Conservation (phyloP, 2,329 filamentous ascomycete species). For the Endothia cerciana region DNA sequence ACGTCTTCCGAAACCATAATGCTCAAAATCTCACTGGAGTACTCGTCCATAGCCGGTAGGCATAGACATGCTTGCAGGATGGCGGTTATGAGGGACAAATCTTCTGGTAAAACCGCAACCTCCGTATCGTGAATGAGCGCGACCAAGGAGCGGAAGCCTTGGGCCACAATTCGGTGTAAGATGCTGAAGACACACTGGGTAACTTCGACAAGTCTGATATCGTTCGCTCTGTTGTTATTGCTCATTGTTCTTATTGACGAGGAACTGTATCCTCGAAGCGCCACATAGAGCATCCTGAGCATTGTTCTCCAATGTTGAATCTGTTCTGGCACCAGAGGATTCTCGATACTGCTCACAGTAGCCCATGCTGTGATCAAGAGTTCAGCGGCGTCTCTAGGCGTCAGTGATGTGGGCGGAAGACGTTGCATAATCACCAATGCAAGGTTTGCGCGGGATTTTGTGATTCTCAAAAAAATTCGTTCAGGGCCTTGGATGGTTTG, state of each 20-base stretch:
- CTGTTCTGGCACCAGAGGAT: slow-evolving; percentile 56
- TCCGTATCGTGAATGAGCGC: slow-evolving; percentile 79
- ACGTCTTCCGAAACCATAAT: slow-evolving; percentile 73
- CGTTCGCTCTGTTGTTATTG: slow-evolving; percentile 37
- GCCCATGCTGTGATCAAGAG: slow-evolving; percentile 56
- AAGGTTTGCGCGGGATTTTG: slow-evolving; percentile 77
- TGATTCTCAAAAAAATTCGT: slow-evolving; percentile 78
- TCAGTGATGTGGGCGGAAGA: slow-evolving; percentile 63
- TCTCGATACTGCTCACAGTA: slow-evolving; percentile 57
- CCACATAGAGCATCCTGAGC: slow-evolving; percentile 82
- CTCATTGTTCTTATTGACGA: slow-evolving; percentile 37
- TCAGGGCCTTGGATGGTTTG: slow-evolving; percentile 72
- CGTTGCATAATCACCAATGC: slow-evolving; percentile 82
- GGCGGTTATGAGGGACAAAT: slow-evolving; percentile 85
- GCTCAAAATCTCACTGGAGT: slow-evolving; percentile 71
- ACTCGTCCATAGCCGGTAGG: slow-evolving; percentile 74
- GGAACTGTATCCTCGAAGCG: slow-evolving; percentile 68
- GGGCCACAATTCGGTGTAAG: slow-evolving; percentile 76
- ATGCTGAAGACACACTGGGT: slow-evolving; percentile 75
- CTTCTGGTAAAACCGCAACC: slow-evolving; percentile 68
- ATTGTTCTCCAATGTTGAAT: slow-evolving; percentile 80
- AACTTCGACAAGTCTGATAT: slow-evolving; percentile 47
- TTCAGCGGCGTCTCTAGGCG: slow-evolving; percentile 55
- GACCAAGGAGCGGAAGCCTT: slow-evolving; percentile 81
- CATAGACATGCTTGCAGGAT: slow-evolving; percentile 84